phyloP scores from a whole-genome alignment of 1,284 basidiomycete species.

The Stygiomarasmius scandens region DNA sequence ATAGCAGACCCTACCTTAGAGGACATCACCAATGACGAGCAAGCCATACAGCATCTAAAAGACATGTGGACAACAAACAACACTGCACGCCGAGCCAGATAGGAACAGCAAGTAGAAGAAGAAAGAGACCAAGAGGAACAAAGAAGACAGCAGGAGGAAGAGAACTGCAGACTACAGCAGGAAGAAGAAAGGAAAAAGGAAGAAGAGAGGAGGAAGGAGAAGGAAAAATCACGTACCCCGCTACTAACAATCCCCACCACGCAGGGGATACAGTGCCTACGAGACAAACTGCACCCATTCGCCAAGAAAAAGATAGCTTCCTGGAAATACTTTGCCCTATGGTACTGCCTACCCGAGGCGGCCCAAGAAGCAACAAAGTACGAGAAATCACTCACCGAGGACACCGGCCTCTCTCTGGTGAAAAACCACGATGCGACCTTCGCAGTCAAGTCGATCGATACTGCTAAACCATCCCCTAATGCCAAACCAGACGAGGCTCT shows the following conservation, averaged over 20 bases:
- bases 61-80: background rate
- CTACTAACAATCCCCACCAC: background rate
- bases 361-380: background rate
- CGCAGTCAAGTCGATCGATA: background rate
- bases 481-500: constrained; percentile 1
- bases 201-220: background rate
- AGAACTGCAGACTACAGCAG: too few species aligned
- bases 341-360: constrained; percentile 4
- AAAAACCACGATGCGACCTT: background rate
- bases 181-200: background rate
- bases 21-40: background rate
- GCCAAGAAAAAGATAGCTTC: background rate
- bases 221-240: background rate
- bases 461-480: constrained; percentile 4
- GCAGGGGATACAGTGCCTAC: background rate
- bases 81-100: background rate
- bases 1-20: background rate
- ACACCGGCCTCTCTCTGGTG: background rate
- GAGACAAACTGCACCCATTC: background rate
- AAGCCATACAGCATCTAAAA: background rate
- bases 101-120: background rate
- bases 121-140: background rate
- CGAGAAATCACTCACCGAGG: background rate
- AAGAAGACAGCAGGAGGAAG: background rate
- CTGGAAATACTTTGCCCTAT: constrained; percentile 3